Evolutionary conservation across 257 asterid genomes (phyloP).

Genomic region (Jacaranda copaia): DNA sequence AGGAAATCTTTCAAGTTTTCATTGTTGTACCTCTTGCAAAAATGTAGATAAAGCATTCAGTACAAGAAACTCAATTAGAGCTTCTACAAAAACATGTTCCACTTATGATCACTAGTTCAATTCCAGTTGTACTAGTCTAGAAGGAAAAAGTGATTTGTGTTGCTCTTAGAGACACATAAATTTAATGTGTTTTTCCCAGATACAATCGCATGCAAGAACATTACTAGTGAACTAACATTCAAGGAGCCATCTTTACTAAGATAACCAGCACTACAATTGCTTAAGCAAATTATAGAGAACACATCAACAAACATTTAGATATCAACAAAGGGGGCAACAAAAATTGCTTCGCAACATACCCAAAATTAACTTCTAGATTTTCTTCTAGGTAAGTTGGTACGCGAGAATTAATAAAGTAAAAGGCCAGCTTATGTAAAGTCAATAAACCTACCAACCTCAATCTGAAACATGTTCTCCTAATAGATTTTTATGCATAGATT

Average conservation of each 20-base stretch:
- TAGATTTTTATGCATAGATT: constrained; percentile 1
- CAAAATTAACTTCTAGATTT: constrained; percentile 9
- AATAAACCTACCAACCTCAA: constrained; percentile 5
- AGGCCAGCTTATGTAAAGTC: neutral
- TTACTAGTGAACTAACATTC: constrained; percentile 1
- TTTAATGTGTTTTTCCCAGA: too few species aligned
- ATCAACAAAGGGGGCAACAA: constrained; percentile 13
- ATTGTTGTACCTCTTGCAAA: too few species aligned
- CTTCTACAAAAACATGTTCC: too few species aligned
- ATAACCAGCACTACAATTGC: constrained; percentile 22
- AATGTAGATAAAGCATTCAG: too few species aligned
- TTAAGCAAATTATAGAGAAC: constrained; percentile 30
- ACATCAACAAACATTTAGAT: constrained; percentile 6
- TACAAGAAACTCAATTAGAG: too few species aligned
- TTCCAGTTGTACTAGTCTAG: too few species aligned
- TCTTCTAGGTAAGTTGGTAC: constrained; percentile 14
- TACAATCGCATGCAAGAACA: neutral
- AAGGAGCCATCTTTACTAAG: constrained; percentile 24
- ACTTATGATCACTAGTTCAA: too few species aligned
- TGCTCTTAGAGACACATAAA: too few species aligned
- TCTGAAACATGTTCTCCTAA: neutral
- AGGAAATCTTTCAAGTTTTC: too few species aligned
- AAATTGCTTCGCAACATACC: constrained; percentile 6
- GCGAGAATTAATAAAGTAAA: constrained; percentile 26
- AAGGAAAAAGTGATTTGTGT: too few species aligned